Base-by-base conservation (phyloP, 2,329 filamentous ascomycete species). In the Penicillium hordei region DNA sequence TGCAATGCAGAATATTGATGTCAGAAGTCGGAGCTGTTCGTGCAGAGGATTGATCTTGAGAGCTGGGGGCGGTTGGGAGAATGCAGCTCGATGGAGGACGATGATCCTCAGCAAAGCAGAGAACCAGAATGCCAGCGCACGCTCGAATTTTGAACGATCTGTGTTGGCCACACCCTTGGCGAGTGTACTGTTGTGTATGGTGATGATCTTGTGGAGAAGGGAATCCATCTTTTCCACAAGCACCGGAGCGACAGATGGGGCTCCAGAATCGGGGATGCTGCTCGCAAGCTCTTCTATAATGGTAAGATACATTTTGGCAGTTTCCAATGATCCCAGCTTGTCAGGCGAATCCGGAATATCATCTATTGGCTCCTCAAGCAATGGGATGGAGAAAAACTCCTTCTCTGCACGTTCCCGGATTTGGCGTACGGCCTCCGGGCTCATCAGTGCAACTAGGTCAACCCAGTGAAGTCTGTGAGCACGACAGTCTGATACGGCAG, bases 381-480 rank as follows among this genome's bases (percentile, higher is more conserved):
- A 55, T 6, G 74, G 60, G 53, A 76, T 58, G 31, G 74, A 67
- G 55, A 76, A 69, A 63, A 79, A 70, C 53, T 71, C 68, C 55
- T 70, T 72, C 68, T 79, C 72, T 27, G 75, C 74, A 62, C 73
- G 68, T 69, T 77, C 72, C 51, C 76, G 69, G 60, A 76, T 72
- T 69, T 77, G 72, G 59, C 70, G 68, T 33, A 73, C 69, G 19
- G 71, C 70, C 56, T 76, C 72, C 21, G 70, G 67, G 38, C 68
- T 72, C 70, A 77, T 75, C 29, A 76, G 59, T 39, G 67, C 65
- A 25, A 78, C 69, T 23, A 78, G 63, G 48, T 76, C 73, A 52
- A 74, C 65, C 76, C 75, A 78, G 48, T 76, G 69, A 27, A 69
- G 67, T 25, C 66, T 70, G 4, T 68, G 70, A 5, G 69, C 64